phyloP scores from a whole-genome alignment of 176 grass and related monocot species.

The Triticum urartu region DNA sequence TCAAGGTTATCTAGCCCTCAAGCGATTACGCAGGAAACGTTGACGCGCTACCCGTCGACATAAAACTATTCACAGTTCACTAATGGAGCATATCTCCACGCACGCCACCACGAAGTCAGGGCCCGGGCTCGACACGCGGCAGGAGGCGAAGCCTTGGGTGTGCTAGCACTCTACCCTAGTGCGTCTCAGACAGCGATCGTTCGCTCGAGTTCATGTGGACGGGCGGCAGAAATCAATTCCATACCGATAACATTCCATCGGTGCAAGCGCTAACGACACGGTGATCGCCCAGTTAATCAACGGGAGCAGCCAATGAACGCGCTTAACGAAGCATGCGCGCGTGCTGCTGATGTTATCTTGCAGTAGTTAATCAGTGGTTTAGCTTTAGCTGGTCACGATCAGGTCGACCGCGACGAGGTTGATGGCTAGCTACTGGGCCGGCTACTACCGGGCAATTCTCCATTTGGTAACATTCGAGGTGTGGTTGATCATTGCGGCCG shows the following conservation, averaged over 20 bases:
- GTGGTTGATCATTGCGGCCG: neutral
- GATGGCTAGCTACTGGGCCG: neutral
- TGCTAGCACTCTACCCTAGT: neutral
- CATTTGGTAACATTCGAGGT: slow-evolving; percentile 13
- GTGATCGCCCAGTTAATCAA: neutral
- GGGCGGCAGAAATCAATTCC: neutral
- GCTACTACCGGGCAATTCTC: neutral
- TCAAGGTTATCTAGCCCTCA: neutral
- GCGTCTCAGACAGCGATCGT: neutral
- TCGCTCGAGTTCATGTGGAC: neutral
- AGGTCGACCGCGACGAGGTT: neutral
- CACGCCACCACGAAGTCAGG: neutral
- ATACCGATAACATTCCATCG: neutral
- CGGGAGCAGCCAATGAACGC: neutral
- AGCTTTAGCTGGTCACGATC: neutral
- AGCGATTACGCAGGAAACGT: slow-evolving; percentile 4
- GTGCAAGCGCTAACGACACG: neutral
- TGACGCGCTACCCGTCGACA: slow-evolving; percentile 27
- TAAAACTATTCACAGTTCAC: neutral
- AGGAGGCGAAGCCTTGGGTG: slow-evolving; percentile 18
- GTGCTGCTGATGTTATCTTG: slow-evolving; percentile 7
- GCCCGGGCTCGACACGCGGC: slow-evolving; percentile 24
- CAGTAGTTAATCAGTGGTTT: neutral
- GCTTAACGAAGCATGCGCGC: neutral
- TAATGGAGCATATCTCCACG: neutral